Evolutionary conservation across 73 alveolate species (phyloP), one percentile per base, ranked within the genome.

Genomic region (Paramecium tetraurelia): DNA sequence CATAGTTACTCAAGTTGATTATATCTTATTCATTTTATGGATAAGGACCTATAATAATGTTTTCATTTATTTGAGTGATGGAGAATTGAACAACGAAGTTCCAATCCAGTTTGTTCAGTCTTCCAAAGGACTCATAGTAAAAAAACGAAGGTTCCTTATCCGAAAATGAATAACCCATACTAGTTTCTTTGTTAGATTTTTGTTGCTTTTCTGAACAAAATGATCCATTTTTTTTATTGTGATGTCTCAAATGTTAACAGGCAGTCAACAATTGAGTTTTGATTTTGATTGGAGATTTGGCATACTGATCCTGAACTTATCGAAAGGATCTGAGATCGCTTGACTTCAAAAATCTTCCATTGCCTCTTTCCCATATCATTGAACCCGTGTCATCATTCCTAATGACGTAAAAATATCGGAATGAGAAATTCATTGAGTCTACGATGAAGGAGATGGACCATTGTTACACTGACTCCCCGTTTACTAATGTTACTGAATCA

Each of bases 11-110:
- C 11, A 94, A 11, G 59, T 4, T 22, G 50, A 77, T 41, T 31
- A 94, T 92, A 92, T 94, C 97, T 38, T 72, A 59, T 38, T 92
- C 93, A 20, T 87, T 71, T 92, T 94, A 93, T 11, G 96, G 96
- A 85, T 92, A 94, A 33, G 97, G 96, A 7, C 97, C 97, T 29
- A 94, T 85, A 59, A 85, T 86, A 18, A 94, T 94, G 86, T 94
- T 85, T 86, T 94, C 94, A 85, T 92, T 87, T 35, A 94, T 94
- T 85, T 85, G 58, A 89, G 93, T 87, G 57, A 93, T 92, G 7
- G 63, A 29, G 58, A 93, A 93, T 44, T 93, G 50, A 3, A 92
- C 86, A 4, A 93, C 95, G 58, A 93, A 93, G 53, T 93, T 93
- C 72, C 93, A 77, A 93, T 93, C 96, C 12, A 92, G 40, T 59